Percentiles rank a stretch among this genome's conserved stretches.
These are phyloP conservation scores for Phytopythium delawarense DNA, from an alignment of 352 stramenopile genomes.

Conservation along the genomic window DNA sequence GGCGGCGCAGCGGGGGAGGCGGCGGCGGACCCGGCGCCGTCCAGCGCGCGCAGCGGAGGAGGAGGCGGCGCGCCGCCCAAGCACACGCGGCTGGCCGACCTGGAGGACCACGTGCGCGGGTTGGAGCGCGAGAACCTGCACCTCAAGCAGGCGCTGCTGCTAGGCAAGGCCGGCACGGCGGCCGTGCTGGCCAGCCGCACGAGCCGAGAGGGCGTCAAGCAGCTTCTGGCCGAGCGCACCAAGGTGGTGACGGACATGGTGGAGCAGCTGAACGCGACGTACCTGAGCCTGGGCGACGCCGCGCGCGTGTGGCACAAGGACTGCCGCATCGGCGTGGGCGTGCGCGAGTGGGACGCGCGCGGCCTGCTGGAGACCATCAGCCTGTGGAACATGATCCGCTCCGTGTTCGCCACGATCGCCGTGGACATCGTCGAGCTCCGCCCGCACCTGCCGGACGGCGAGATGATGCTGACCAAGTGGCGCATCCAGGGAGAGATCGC, in stretches of 20 bases:
- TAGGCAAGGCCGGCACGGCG: conserved; percentile 37
- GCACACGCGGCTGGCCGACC: conserved; percentile 68
- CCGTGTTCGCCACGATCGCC: conserved; percentile 66
- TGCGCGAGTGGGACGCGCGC: conserved; percentile 78
- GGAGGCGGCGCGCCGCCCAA: background rate
- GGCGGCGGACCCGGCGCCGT: background rate
- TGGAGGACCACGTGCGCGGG: conserved; percentile 62
- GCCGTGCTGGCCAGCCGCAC: conserved; percentile 32
- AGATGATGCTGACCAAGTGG: conserved; percentile 86
- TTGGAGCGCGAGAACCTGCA: conserved; percentile 76
- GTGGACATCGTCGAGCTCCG: conserved; percentile 80
- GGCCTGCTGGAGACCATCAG: conserved; percentile 67
- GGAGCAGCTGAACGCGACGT: conserved; percentile 63
- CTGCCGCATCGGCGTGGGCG: conserved; percentile 66
- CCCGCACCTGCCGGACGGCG: conserved; percentile 64
- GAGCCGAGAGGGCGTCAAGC: conserved; percentile 35
- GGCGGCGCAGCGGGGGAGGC: background rate
- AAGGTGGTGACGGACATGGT: conserved; percentile 81
- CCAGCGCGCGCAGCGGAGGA: background rate
- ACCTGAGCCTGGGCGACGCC: conserved; percentile 61
- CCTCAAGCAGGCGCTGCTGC: conserved; percentile 67
- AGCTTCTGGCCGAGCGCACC: conserved; percentile 59
- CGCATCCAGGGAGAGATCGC: conserved; percentile 77
- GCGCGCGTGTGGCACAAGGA: conserved; percentile 71
- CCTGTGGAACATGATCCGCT: conserved; percentile 82